These are phyloP conservation scores for Nevesoporus exiguus DNA, from an alignment of 768 basidiomycete genomes.

Conservation along the genomic window DNA sequence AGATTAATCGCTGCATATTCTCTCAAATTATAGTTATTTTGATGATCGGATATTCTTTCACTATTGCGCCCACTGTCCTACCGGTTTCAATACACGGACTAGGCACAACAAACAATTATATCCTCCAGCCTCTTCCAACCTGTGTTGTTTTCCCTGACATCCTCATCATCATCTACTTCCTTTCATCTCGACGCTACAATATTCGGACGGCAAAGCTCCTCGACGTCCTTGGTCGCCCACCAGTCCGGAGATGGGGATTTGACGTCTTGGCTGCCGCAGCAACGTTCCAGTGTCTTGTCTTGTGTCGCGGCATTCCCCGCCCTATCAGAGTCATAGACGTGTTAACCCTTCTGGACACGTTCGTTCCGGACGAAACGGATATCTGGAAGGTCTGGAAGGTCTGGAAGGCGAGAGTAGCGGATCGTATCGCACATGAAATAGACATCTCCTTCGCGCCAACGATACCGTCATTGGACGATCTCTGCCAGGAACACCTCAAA, in stretches of 20 bases:
- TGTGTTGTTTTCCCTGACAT: too few species aligned
- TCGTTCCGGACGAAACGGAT: background rate
- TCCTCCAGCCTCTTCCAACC: too few species aligned
- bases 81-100: too few species aligned
- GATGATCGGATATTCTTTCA: too few species aligned
- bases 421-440: background rate
- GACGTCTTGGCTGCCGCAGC: conserved; percentile 1
- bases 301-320: background rate
- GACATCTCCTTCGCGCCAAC: conserved; percentile 1
- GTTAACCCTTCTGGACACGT: background rate
- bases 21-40: too few species aligned
- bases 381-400: background rate
- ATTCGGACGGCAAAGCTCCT: conserved; percentile 3
- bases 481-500: background rate
- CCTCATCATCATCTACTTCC: too few species aligned
- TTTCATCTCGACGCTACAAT: background rate
- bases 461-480: background rate
- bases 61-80: too few species aligned
- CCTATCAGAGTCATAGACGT: conserved; percentile 2
- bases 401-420: background rate
- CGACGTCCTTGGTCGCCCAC: conserved; percentile 3
- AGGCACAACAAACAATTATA: too few species aligned
- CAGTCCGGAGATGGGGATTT: conserved; percentile 1
- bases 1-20: too few species aligned
- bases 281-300: conserved; percentile 5